Evolutionary conservation across 164 flowering plant genomes (phyloP).

Genomic region (Nymphaea thermarum): DNA sequence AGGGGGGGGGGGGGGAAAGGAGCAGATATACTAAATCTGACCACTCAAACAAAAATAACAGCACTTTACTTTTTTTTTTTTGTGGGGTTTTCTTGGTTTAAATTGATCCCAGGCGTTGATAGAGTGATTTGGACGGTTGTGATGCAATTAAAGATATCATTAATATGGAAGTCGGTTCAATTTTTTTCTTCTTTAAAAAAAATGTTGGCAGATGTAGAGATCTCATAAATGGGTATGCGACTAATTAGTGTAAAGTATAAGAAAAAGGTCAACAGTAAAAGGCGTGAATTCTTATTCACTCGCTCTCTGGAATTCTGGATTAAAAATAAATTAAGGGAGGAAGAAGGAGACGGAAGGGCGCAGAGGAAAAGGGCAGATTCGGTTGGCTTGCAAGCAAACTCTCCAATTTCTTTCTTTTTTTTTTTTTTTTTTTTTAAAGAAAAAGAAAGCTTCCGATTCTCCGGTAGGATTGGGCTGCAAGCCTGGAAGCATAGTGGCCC

Average conservation of each 20-base stretch:
- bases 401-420: slow-evolving; percentile 17
- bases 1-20: background rate
- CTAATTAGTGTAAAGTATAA: too few species aligned
- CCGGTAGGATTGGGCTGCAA: slow-evolving; percentile 39
- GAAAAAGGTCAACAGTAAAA: slow-evolving; percentile 5
- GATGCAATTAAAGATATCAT: background rate
- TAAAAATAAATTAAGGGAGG: background rate
- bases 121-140: slow-evolving; percentile 1
- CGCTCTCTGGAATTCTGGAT: background rate
- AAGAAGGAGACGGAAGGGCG: too few species aligned
- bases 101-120: slow-evolving; percentile 1
- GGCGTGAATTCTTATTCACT: slow-evolving; percentile 6
- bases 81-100: slow-evolving; percentile 4
- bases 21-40: background rate
- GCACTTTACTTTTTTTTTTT: background rate
- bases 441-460: slow-evolving; percentile 23
- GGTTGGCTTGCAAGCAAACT: slow-evolving; percentile 28
- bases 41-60: background rate
- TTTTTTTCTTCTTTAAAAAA: too few species aligned
- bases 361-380: slow-evolving; percentile 18
- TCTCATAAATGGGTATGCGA: too few species aligned
- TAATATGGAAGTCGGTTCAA: too few species aligned
- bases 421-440: too few species aligned
- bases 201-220: too few species aligned
- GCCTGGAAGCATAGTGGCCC: slow-evolving; percentile 23